Base-by-base conservation (phyloP, 345 rosid species). In the Eucalyptus tenuipes region DNA sequence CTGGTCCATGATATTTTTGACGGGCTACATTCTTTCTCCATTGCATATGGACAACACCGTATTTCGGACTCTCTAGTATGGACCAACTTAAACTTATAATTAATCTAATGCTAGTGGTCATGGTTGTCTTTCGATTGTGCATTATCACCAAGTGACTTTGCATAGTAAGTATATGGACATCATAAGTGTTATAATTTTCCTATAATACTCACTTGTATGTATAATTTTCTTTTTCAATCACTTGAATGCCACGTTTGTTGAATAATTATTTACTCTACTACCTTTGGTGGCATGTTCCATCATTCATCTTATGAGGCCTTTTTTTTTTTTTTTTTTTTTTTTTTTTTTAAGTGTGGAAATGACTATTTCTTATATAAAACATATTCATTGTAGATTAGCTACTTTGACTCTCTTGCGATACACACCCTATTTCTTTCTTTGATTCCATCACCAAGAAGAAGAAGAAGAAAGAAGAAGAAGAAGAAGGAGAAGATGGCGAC, bases 401-500 rank as follows among this genome's bases (percentile, higher is more conserved):
- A 12, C 16, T 61, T 6, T 29, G 16, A 15, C 71, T 29, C 71
- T 61, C 71, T 29, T 13, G 14, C 5, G 5, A 29, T 61, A 27
- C 71, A 61, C 71, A 61, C 3, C 16, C 37, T 64, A n/a, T 64
- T 31, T 29, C 37, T n/a, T 64, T 64, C 37, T 13, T 29, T 13
- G 37, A n/a, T 64, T 64, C 71, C 71, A 64, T 61, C 18, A 64
- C 75, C 75, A 64, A 13, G 75, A n/a, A 64, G 18, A n/a, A n/a
- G 17, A 64, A 64, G 71, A 3, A 25, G 6, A 0, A 53, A 52
- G 24, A 2, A 10, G 50, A 2, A 53, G 10, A 2, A 57, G 61
- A 5, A 57, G n/a, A 0, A 25, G 64, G 13, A 57, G n/a, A 10
- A 5, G 55, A 52, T 18, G 2, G 18, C 1, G 2, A 52, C 0